Conservation (phyloP, 495 filamentous ascomycete species). For the Chaetomium cochliodes region DNA sequence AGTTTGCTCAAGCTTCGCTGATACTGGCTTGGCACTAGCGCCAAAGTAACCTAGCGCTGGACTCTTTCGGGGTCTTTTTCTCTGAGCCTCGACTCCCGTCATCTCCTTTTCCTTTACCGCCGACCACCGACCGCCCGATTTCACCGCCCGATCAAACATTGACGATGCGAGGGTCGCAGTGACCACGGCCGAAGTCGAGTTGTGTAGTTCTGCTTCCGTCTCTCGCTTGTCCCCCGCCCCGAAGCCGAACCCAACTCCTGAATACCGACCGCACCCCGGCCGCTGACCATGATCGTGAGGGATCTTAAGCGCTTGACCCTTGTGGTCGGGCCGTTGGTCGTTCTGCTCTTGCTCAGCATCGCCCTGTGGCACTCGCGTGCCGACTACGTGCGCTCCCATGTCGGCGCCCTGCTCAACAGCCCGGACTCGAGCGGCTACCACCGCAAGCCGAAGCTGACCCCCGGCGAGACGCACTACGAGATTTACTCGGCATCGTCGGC, state of each 20-base stretch:
- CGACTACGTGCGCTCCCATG: constrained; percentile 12
- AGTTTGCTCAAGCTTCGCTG: background rate
- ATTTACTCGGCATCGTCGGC: constrained; percentile 46
- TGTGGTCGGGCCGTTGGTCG: constrained; percentile 27
- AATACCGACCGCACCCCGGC: background rate
- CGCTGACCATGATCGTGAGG: constrained; percentile 33
- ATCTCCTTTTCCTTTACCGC: background rate
- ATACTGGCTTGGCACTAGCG: background rate
- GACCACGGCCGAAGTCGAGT: constrained; percentile 3
- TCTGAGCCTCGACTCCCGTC: background rate
- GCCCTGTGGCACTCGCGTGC: constrained; percentile 25
- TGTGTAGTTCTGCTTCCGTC: constrained; percentile 7
- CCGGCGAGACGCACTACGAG: constrained; percentile 31
- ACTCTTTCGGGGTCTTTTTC: background rate
- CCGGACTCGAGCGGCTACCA: background rate
- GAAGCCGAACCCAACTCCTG: background rate
- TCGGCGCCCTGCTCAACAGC: constrained; percentile 16
- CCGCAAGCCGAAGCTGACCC: constrained; percentile 7
- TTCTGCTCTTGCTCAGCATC: constrained; percentile 30
- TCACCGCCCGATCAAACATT: background rate
- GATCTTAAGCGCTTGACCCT: constrained; percentile 37
- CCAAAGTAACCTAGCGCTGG: background rate
- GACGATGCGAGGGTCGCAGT: background rate
- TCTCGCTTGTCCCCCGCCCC: background rate
- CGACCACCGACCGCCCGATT: background rate